These are phyloP conservation scores for Sodiomyces alkalinus DNA, from an alignment of 2,329 filamentous ascomycete species.

Conservation along the genomic window DNA sequence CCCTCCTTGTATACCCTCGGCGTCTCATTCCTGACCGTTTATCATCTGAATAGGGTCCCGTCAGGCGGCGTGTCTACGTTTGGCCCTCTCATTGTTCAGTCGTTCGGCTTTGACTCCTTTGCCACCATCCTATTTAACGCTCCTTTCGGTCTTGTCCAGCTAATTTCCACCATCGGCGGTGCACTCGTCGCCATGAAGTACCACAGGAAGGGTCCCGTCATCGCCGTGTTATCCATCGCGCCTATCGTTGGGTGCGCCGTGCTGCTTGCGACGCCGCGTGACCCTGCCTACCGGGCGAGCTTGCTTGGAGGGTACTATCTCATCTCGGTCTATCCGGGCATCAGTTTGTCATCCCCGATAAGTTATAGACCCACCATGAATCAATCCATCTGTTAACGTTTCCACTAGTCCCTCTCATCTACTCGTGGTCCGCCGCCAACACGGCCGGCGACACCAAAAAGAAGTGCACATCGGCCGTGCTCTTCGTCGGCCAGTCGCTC, in stretches of 20 bases:
- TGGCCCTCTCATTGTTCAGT: conserved; percentile 40
- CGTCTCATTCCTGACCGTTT: background rate
- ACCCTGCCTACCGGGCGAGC: conserved; percentile 25
- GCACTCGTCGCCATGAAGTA: conserved; percentile 38
- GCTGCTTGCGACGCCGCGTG: conserved; percentile 32
- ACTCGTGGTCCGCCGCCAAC: conserved; percentile 41
- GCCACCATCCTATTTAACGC: conserved; percentile 45
- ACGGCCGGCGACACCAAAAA: conserved; percentile 53
- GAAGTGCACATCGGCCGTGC: conserved; percentile 44
- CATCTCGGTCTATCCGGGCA: conserved; percentile 42
- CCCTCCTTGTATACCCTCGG: background rate
- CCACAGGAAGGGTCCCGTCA: conserved; percentile 38
- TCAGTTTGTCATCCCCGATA: conserved; percentile 9
- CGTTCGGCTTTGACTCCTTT: conserved; percentile 40
- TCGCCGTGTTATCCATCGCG: conserved; percentile 37
- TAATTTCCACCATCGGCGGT: conserved; percentile 42
- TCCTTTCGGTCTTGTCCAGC: conserved; percentile 43
- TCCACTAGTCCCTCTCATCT: conserved; percentile 32
- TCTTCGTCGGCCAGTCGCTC: conserved; percentile 43
- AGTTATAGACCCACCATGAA: no score
- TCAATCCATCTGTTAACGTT: background rate
- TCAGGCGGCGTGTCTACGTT: conserved; percentile 44
- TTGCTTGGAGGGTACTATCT: conserved; percentile 43
- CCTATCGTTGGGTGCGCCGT: conserved; percentile 41
- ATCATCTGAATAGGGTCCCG: conserved; percentile 19